Evolutionary conservation across 2,329 filamentous ascomycete species (phyloP).

Genomic region (Nannizzia gypsea): DNA sequence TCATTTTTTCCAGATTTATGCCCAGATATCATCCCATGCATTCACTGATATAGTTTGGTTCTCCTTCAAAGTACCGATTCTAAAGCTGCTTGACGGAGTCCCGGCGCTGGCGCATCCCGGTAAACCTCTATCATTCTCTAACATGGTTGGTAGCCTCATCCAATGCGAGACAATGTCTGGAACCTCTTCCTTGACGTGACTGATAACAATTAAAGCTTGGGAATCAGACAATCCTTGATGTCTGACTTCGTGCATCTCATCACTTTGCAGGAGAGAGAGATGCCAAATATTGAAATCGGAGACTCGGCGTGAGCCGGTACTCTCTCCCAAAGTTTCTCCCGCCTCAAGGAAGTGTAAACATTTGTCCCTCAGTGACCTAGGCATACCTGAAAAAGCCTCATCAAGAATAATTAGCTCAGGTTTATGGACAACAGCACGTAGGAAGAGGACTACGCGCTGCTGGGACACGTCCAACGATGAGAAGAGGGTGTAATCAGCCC

Average conservation of each 20-base stretch:
- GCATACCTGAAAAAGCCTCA: constrained; percentile 80
- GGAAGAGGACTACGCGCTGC: constrained; percentile 74
- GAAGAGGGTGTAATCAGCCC: constrained; percentile 47
- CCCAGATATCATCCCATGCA: constrained; percentile 15
- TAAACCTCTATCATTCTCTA: background rate
- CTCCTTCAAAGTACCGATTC: constrained; percentile 10
- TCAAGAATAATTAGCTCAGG: constrained; percentile 76
- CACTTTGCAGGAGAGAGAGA: constrained; percentile 8
- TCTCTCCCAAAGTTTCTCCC: constrained; percentile 40
- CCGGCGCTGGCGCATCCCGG: background rate
- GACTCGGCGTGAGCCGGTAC: constrained; percentile 13
- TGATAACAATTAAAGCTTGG: constrained; percentile 85
- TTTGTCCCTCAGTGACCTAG: constrained; percentile 69
- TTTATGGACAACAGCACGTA: constrained; percentile 67
- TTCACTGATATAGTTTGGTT: constrained; percentile 8
- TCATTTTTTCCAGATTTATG: background rate
- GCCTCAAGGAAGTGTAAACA: constrained; percentile 68
- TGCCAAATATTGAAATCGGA: constrained; percentile 7
- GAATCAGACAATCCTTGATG: constrained; percentile 49
- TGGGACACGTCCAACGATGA: constrained; percentile 41
- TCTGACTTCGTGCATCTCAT: constrained; percentile 12
- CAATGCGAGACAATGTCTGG: constrained; percentile 72
- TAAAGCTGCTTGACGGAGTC: constrained; percentile 1
- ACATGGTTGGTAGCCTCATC: constrained; percentile 58
- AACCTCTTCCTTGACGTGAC: constrained; percentile 81